These are phyloP conservation scores for Teunomyces gatunensis DNA, from an alignment of 805 yeast genomes.

Conservation along the genomic window DNA sequence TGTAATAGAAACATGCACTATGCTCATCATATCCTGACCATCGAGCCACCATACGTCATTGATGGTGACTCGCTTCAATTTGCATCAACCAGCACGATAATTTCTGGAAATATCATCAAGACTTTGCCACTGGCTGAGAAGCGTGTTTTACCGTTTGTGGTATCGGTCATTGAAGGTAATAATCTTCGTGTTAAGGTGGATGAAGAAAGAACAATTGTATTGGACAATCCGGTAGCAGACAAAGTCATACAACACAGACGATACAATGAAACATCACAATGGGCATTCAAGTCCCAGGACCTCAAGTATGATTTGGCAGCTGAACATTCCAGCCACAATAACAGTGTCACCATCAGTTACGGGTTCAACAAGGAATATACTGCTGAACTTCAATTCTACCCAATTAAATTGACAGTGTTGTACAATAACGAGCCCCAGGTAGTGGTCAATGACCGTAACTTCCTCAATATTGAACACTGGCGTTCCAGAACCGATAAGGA, in stretches of 20 bases:
- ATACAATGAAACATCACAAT: constrained; percentile 56
- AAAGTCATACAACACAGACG: constrained; percentile 41
- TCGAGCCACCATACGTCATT: constrained; percentile 22
- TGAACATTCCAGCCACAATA: constrained; percentile 14
- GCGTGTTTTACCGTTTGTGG: constrained; percentile 51
- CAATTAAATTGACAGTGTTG: constrained; percentile 50
- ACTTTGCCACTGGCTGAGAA: constrained; percentile 15
- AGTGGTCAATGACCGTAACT: constrained; percentile 62
- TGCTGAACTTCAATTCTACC: constrained; percentile 43
- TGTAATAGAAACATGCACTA: constrained; percentile 76
- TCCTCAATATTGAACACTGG: constrained; percentile 82
- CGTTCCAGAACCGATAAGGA: constrained; percentile 41
- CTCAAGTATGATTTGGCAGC: constrained; percentile 11
- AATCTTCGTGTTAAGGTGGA: constrained; percentile 63
- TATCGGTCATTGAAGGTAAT: constrained; percentile 56
- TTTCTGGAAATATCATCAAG: constrained; percentile 51
- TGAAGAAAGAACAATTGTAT: constrained; percentile 45
- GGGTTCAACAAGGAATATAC: constrained; percentile 40
- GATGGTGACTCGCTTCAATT: constrained; percentile 16
- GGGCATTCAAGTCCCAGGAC: constrained; percentile 46
- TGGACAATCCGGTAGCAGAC: constrained; percentile 12
- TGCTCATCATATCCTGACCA: constrained; percentile 34
- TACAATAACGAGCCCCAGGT: constrained; percentile 48
- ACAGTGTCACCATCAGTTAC: constrained; percentile 23
- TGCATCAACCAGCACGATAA: constrained; percentile 19